These are phyloP conservation scores for Hippophae rhamnoides DNA, from an alignment of 306 rosid species.

Conservation along the genomic window DNA sequence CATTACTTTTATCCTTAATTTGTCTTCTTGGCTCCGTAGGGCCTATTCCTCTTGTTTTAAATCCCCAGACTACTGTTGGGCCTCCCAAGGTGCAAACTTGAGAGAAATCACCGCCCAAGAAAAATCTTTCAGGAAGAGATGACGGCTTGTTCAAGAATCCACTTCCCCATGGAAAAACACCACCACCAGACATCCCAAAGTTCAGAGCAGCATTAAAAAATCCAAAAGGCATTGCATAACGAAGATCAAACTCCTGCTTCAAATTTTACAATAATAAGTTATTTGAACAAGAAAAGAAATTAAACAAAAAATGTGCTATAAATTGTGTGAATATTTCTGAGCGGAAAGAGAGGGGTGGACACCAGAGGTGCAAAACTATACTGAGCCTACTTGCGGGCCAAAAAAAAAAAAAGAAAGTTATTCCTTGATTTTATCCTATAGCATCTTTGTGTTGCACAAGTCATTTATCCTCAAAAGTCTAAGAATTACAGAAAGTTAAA, in stretches of 20 bases:
- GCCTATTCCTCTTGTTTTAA: constrained; percentile 81
- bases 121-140: constrained; percentile 87
- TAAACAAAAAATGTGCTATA: not conserved
- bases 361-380: too few relatives aligned
- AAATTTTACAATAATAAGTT: constrained; percentile 21
- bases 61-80: constrained; percentile 80
- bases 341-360: too few relatives aligned
- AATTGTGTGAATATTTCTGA: too few relatives aligned
- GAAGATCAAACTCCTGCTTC: constrained; percentile 82
- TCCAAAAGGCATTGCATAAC: constrained; percentile 76
- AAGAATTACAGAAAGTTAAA: too few relatives aligned
- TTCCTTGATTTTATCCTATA: too few relatives aligned
- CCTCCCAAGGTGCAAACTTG: constrained; percentile 85
- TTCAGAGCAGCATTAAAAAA: constrained; percentile 78
- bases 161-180: constrained; percentile 76
- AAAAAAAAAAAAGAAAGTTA: too few relatives aligned
- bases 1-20: constrained; percentile 30
- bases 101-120: constrained; percentile 95
- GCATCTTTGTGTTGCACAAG: too few relatives aligned
- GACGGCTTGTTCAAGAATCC: constrained; percentile 76
- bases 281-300: constrained; percentile 9
- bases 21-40: constrained; percentile 72
- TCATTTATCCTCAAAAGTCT: too few relatives aligned
- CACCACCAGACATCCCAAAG: constrained; percentile 79
- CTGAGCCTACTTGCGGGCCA: too few relatives aligned